A percentile compares a stretch with the other conserved stretches of the same genome.
Evolutionary conservation across 1,284 basidiomycete genomes (phyloP).

Genomic region (Leccinum fuscescens): DNA sequence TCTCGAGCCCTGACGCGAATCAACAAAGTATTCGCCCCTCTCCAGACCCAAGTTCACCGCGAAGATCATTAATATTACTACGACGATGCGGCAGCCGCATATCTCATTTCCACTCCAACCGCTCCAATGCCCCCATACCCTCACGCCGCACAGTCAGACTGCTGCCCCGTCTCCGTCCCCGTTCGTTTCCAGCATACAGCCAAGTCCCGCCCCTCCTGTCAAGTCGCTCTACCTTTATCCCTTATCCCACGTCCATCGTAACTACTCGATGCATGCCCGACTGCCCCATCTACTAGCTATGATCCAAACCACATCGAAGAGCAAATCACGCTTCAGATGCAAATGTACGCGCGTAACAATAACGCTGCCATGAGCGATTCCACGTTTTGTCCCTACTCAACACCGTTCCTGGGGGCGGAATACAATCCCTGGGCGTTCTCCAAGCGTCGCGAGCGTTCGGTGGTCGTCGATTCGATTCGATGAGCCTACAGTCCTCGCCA

Average conservation of each 20-base stretch:
- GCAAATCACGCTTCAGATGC: conserved; percentile 69
- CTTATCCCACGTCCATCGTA: conserved; percentile 66
- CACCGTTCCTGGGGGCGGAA: conserved; percentile 58
- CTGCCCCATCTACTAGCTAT: conserved; percentile 45
- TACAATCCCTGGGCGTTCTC: conserved; percentile 68
- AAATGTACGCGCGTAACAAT: conserved; percentile 73
- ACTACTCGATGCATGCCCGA: conserved; percentile 38
- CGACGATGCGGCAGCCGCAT: conserved; percentile 56
- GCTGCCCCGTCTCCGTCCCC: conserved; percentile 70
- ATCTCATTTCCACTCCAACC: conserved; percentile 54
- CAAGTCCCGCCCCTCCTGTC: conserved; percentile 49
- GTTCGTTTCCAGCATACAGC: conserved; percentile 44
- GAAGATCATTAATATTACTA: conserved; percentile 36
- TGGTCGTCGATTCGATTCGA: conserved; percentile 35
- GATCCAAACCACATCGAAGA: conserved; percentile 62
- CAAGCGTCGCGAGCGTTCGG: conserved; percentile 51
- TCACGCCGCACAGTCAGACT: conserved; percentile 71
- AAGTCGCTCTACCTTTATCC: conserved; percentile 78
- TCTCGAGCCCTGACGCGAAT: conserved; percentile 9
- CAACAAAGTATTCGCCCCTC: conserved; percentile 17
- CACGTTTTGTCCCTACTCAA: conserved; percentile 68
- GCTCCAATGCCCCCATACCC: conserved; percentile 74
- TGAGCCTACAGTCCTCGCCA: conserved; percentile 70
- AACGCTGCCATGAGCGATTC: conserved; percentile 63
- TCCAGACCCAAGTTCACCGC: conserved; percentile 29